Base-by-base conservation (phyloP, 345 rosid species). In the Ceriops zippeliana region DNA sequence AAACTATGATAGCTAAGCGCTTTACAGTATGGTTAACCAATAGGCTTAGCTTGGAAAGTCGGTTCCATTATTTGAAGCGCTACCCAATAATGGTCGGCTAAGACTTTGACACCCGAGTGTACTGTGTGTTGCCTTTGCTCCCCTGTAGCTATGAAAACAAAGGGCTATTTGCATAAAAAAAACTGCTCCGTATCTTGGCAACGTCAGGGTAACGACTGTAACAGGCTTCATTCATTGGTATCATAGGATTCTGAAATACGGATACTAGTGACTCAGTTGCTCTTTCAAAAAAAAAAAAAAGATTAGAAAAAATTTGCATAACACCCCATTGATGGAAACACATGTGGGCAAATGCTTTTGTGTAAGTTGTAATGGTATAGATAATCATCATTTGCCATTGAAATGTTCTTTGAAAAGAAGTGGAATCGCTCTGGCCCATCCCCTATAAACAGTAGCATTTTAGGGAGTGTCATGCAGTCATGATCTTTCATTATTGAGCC, bases 81-180 rank as follows among this genome's bases (percentile, higher is more conserved):
- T 27, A 73, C 80, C 30, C 70, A 71, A 24, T 24, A 64, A 62
- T 81, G 81, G 87, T 76, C 75, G 69, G 79, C 76, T 52, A 28
- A 53, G 57, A 42, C 53, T 62, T 78, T 6, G 57, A 42, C 68
- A 63, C n/a, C 30, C 6, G 46, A 65, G 61, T 58, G 79, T 69
- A 42, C 72, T 26, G 58, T 24, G 67, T 69, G 71, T 27, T 58
- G 54, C 62, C 59, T 32, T 73, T 61, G 79, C 73, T 52, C 72
- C 73, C 66, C 34, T 52, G 20, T 54, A 52, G 52, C 61, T 35
- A 63, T 6, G 58, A 59, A 69, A 34, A 7, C 52, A 28, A 65
- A 65, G 60, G 66, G 31, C 54, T 52, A 49, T 13, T 54, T 52
- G 63, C 35, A 54, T 8, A 34, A 51, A 22, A 51, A 22, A 21